These are phyloP conservation scores for Crithidia bombi DNA, from an alignment of 208 protist species.

Conservation along the genomic window DNA sequence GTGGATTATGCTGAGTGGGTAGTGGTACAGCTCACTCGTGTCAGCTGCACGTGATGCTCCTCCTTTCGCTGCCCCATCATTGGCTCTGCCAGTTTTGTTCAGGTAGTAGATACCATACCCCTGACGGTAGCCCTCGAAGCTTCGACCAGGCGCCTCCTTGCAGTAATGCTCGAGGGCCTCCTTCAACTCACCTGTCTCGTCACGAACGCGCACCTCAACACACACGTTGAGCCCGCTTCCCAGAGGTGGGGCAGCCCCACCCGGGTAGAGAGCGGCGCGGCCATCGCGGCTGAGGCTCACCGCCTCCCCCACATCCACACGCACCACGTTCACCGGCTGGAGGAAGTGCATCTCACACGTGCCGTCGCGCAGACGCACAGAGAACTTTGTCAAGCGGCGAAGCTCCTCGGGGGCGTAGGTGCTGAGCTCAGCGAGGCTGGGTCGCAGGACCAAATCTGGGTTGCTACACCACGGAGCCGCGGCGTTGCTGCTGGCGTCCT, in stretches of 20 bases:
- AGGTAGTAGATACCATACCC: conserved; percentile 33
- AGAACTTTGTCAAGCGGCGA: conserved; percentile 56
- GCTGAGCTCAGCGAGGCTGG: conserved; percentile 60
- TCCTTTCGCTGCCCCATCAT: background rate
- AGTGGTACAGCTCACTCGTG: background rate
- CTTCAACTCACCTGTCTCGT: conserved; percentile 41
- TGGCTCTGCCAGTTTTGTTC: conserved; percentile 13
- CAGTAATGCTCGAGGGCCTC: conserved; percentile 34
- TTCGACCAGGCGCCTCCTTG: background rate
- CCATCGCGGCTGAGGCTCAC: conserved; percentile 61
- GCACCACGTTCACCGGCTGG: conserved; percentile 83
- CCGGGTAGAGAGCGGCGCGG: conserved; percentile 69
- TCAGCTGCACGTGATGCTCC: background rate
- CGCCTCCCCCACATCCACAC: conserved; percentile 63
- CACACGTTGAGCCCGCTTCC: conserved; percentile 60
- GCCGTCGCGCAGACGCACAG: conserved; percentile 62
- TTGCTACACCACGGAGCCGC: conserved; percentile 64
- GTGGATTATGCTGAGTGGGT: conserved; percentile 28
- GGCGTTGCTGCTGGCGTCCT: conserved; percentile 9
- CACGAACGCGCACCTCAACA: conserved; percentile 70
- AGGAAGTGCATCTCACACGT: conserved; percentile 71
- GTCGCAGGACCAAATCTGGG: conserved; percentile 60
- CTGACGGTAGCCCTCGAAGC: conserved; percentile 24
- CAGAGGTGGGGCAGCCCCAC: conserved; percentile 31
- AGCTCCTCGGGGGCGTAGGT: conserved; percentile 54